Evolutionary conservation across 352 stramenopile genomes (phyloP), one percentile per base, ranked within the genome.

Genomic region (Phytophthora pluvialis): DNA sequence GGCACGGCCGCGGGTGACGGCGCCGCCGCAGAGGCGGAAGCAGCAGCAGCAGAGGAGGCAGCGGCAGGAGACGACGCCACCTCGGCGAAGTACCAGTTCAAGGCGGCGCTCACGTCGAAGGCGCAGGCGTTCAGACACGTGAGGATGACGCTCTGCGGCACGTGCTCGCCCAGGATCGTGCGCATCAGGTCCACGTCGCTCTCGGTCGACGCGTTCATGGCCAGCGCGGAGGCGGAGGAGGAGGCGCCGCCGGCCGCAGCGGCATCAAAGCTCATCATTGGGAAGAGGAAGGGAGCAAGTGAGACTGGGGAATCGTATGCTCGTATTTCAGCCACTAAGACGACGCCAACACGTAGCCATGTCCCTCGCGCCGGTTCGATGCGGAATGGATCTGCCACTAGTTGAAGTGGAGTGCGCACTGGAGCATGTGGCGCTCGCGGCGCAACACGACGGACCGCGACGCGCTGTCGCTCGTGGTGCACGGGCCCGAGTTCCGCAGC

Each of bases 11-110:
- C 6, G 12, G 25, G 11, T 9, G 39, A 16, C n/a, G 33, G 11
- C 9, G 39, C 32, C 45, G 45, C 38, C 21, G 33, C 16, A 38
- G 8, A 15, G 48, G 11, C 1, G 18, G 48, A 54, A 21, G 47
- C 35, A 15, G 48, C 33, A 16, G 40, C 43, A 44, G 29, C 40
- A 18, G n/a, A n/a, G n/a, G n/a, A n/a, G n/a, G n/a, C n/a, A n/a
- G n/a, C n/a, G n/a, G 52, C n/a, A 42, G 69, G 42, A 60, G 73
- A 70, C 35, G 60, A 64, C 18, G 79, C 83, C 29, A 94, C 72
- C 51, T 94, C 86, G 45, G 86, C 86, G 42, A 96, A 96, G 75
- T 96, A 96, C 78, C 85, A 93, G 60, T 96, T 96, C 56, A 96
- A 70, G 18, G 88, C 88, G 4, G 83, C 84, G 60, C 83, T 93